These are phyloP conservation scores for Lanmaoa pseudosensibilis DNA, from an alignment of 768 basidiomycete genomes.

Conservation along the genomic window DNA sequence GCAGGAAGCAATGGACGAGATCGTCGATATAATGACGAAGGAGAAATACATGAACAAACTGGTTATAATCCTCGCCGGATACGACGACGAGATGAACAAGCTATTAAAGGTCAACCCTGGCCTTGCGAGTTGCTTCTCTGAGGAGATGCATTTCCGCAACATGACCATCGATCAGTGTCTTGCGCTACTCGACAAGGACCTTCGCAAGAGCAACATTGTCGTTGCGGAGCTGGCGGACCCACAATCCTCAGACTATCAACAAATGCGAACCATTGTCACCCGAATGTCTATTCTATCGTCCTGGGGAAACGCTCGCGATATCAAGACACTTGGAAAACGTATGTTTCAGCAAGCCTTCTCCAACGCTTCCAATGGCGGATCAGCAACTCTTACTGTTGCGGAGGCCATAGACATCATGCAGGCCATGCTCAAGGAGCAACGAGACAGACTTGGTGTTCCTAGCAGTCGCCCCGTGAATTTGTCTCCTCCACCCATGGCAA, in stretches of 20 bases:
- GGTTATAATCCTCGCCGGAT: conserved; percentile 69
- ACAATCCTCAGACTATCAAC: conserved; percentile 1
- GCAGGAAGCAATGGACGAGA: conserved; percentile 70
- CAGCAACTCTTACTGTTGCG: neutral
- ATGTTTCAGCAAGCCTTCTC: conserved; percentile 16
- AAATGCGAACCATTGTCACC: conserved; percentile 26
- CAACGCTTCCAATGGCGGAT: conserved; percentile 9
- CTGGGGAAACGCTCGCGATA: conserved; percentile 73
- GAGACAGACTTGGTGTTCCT: conserved; percentile 26
- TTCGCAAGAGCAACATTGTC: conserved; percentile 44
- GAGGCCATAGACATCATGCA: conserved; percentile 14
- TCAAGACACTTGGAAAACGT: conserved; percentile 45
- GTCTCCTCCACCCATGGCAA: conserved; percentile 18
- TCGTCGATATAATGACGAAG: conserved; percentile 63
- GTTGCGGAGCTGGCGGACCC: conserved; percentile 34
- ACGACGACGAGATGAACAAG: conserved; percentile 64
- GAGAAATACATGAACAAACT: conserved; percentile 57
- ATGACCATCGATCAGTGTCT: conserved; percentile 52
- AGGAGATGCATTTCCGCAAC: conserved; percentile 55
- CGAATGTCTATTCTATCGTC: conserved; percentile 46
- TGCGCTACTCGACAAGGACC: conserved; percentile 45
- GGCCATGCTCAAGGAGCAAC: conserved; percentile 19
- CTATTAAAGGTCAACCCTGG: conserved; percentile 61
- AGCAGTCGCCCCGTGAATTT: conserved; percentile 2
- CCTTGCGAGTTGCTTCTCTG: conserved; percentile 66